Evolutionary conservation across 371 early-diverging fungal genomes (phyloP).

Genomic region (Paramicrosporidium saccamoebae): DNA sequence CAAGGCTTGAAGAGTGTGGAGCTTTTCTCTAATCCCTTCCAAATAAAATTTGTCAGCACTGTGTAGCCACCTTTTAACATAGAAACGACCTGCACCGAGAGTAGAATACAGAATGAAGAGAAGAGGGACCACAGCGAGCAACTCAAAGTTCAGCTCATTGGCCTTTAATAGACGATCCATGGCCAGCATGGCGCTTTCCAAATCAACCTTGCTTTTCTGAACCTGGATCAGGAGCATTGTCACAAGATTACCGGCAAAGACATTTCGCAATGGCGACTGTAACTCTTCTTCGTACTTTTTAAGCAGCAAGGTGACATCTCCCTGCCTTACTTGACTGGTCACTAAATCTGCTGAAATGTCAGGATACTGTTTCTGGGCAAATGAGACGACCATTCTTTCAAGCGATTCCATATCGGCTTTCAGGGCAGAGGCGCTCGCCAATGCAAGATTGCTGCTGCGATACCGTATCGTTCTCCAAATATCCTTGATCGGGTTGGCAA

Average conservation of each 20-base stretch:
- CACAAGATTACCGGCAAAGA: slow-evolving; percentile 30
- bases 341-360: slow-evolving; percentile 9
- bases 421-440: slow-evolving; percentile 35
- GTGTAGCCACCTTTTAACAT: too few relatives aligned
- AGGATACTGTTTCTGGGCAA: slow-evolving; percentile 22
- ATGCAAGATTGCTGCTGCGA: slow-evolving; percentile 21
- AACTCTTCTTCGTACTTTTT: slow-evolving; percentile 38
- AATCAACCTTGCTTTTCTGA: slow-evolving; percentile 62
- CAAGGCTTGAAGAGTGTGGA: slow-evolving; percentile 18
- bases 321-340: slow-evolving; percentile 1
- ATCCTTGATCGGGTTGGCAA: slow-evolving; percentile 28
- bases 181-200: slow-evolving; percentile 61
- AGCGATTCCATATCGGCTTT: slow-evolving; percentile 44
- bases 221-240: slow-evolving; percentile 59
- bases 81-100: too few relatives aligned
- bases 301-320: slow-evolving; percentile 36
- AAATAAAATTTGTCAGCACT: neutral
- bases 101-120: slow-evolving; percentile 8
- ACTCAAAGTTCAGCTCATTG: slow-evolving; percentile 80
- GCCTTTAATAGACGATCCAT: slow-evolving; percentile 66
- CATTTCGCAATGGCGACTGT: slow-evolving; percentile 18
- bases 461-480: slow-evolving; percentile 61
- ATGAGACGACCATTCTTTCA: slow-evolving; percentile 55
- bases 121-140: slow-evolving; percentile 22
- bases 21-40: neutral